phyloP scores from a whole-genome alignment of 176 grass and related monocot genomes.

The Zizania latifolia region DNA sequence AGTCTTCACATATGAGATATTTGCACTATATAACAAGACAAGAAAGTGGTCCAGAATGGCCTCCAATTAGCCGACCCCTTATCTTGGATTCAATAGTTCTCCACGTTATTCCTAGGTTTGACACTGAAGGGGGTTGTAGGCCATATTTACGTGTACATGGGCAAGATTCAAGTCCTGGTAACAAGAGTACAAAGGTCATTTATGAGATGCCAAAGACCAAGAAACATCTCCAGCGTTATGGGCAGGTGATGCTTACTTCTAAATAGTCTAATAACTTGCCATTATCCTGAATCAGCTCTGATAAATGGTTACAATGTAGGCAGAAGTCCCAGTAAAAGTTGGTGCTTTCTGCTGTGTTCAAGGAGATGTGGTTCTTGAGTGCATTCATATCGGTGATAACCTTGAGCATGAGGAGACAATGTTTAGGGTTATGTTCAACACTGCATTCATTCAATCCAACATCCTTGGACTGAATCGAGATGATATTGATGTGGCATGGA shows the following conservation, averaged over 20 bases:
- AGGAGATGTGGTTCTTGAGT: slow-evolving; percentile 89
- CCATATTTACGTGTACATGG: slow-evolving; percentile 70
- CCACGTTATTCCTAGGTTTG: slow-evolving; percentile 62
- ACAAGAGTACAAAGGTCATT: slow-evolving; percentile 68
- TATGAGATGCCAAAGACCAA: slow-evolving; percentile 71
- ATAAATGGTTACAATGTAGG: slow-evolving; percentile 43
- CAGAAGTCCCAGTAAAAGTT: slow-evolving; percentile 37
- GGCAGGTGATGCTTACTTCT: slow-evolving; percentile 51
- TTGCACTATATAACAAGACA: slow-evolving; percentile 82
- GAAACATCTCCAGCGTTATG: slow-evolving; percentile 58
- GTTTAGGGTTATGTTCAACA: slow-evolving; percentile 96
- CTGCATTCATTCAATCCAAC: slow-evolving; percentile 84
- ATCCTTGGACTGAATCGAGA: slow-evolving; percentile 68
- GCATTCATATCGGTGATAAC: slow-evolving; percentile 65
- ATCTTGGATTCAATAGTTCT: slow-evolving; percentile 63
- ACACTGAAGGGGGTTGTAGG: slow-evolving; percentile 62
- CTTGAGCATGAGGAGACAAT: slow-evolving; percentile 68
- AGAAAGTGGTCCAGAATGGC: slow-evolving; percentile 81
- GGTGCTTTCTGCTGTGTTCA: slow-evolving; percentile 52
- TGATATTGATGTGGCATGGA: slow-evolving; percentile 86
- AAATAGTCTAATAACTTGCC: neutral
- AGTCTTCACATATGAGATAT: slow-evolving; percentile 93
- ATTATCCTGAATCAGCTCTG: slow-evolving; percentile 20
- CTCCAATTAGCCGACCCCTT: slow-evolving; percentile 48
- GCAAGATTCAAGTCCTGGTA: slow-evolving; percentile 60